Conservation (phyloP, 2,329 filamentous ascomycete genomes). For the Alternaria postmessia region DNA sequence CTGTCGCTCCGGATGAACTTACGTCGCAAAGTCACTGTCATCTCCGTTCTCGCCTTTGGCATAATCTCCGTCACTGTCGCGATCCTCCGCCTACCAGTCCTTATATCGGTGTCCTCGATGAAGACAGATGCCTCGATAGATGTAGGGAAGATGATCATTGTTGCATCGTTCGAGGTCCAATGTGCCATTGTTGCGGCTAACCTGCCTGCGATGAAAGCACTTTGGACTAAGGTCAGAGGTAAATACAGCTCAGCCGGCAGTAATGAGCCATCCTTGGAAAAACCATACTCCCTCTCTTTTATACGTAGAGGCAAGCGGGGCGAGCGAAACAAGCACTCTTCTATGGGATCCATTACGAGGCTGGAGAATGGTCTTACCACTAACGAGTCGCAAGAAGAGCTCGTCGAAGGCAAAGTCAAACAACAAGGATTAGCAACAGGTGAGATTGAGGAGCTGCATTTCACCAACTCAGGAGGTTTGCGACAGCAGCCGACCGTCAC, state of each 20-base stretch:
- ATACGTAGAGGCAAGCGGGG: background rate
- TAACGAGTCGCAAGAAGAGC: slow-evolving; percentile 5
- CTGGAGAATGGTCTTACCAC: background rate
- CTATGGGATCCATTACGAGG: background rate
- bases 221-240: slow-evolving; percentile 1
- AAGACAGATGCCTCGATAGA: slow-evolving; percentile 1
- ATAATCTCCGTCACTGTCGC: slow-evolving; percentile 10
- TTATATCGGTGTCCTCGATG: background rate
- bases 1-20: background rate
- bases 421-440: background rate
- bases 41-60: slow-evolving; percentile 9
- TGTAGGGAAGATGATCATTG: background rate
- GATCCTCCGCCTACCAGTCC: slow-evolving; percentile 2
- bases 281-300: background rate
- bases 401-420: background rate
- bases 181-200: slow-evolving; percentile 11
- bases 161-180: slow-evolving; percentile 9
- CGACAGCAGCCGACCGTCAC: background rate
- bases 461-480: no score
- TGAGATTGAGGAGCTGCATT: background rate
- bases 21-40: slow-evolving; percentile 5
- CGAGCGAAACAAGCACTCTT: background rate
- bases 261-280: background rate
- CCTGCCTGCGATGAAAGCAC: slow-evolving; percentile 6
- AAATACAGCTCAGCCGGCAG: background rate